Evolutionary conservation across 768 basidiomycete genomes (phyloP).

Genomic region (Kockovaella imperatae): DNA sequence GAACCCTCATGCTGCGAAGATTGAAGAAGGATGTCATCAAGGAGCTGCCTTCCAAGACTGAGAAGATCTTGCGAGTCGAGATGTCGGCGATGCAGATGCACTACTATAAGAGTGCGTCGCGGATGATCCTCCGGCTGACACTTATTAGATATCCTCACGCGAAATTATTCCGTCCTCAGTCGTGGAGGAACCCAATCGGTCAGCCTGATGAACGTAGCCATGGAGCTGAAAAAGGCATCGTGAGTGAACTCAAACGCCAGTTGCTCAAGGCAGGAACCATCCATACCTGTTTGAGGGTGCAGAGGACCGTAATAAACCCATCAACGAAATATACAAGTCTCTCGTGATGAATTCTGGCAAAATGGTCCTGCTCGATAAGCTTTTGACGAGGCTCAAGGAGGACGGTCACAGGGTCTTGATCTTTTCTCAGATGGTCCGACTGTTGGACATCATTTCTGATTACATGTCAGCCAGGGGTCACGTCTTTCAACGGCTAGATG

Average conservation of each 20-base stretch:
- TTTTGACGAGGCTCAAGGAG: slow-evolving; percentile 75
- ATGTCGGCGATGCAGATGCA: slow-evolving; percentile 94
- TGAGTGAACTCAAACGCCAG: slow-evolving; percentile 10
- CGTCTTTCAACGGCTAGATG: slow-evolving; percentile 87
- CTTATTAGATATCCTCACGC: slow-evolving; percentile 61
- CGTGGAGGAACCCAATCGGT: slow-evolving; percentile 76
- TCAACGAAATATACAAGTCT: slow-evolving; percentile 83
- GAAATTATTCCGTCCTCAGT: slow-evolving; percentile 89
- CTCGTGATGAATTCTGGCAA: slow-evolving; percentile 98
- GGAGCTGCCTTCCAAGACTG: slow-evolving; percentile 92
- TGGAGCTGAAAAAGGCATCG: slow-evolving; percentile 96
- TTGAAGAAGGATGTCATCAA: slow-evolving; percentile 95
- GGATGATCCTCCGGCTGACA: slow-evolving; percentile 1
- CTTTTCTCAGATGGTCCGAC: slow-evolving; percentile 97
- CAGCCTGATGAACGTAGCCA: slow-evolving; percentile 93
- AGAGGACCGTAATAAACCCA: slow-evolving; percentile 49
- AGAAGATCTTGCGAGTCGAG: slow-evolving; percentile 93
- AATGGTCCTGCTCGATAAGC: slow-evolving; percentile 95
- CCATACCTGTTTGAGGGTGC: slow-evolving; percentile 97
- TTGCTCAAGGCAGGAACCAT: slow-evolving; percentile 55
- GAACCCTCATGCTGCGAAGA: slow-evolving; percentile 86
- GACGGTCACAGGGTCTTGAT: slow-evolving; percentile 96
- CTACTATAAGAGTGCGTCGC: slow-evolving; percentile 72
- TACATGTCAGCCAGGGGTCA: slow-evolving; percentile 88
- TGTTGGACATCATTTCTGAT: slow-evolving; percentile 96